Percentiles rank a stretch among this genome's conserved stretches.
These are phyloP conservation scores for Torulaspora globosa DNA, from an alignment of 1,139 yeast genomes.

Conservation along the genomic window DNA sequence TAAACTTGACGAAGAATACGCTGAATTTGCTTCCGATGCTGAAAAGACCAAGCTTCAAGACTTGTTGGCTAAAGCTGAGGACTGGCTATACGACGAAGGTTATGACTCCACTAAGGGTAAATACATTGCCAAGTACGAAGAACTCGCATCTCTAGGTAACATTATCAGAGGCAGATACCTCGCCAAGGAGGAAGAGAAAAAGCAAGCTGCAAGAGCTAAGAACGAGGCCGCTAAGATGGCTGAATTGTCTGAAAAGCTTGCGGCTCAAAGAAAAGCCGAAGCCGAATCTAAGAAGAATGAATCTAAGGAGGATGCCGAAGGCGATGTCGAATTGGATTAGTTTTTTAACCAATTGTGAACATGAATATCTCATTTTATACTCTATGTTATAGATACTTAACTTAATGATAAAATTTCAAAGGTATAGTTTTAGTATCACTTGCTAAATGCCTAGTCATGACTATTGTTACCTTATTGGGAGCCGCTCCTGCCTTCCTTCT, in stretches of 20 bases:
- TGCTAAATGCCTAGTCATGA: slow-evolving; percentile 6
- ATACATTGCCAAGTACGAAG: slow-evolving; percentile 97
- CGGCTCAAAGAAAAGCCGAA: slow-evolving; percentile 63
- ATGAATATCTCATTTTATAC: slow-evolving; percentile 3
- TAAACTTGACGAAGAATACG: slow-evolving; percentile 88
- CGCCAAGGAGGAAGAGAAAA: slow-evolving; percentile 92
- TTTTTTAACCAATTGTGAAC: neutral
- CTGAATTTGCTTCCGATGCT: slow-evolving; percentile 81
- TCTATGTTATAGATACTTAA: slow-evolving; percentile 11
- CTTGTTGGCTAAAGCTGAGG: slow-evolving; percentile 82
- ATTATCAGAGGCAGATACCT: slow-evolving; percentile 91
- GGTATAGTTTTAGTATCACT: neutral
- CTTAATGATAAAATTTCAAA: slow-evolving; percentile 11
- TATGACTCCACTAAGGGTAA: slow-evolving; percentile 94
- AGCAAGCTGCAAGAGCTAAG: slow-evolving; percentile 80
- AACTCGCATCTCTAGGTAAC: slow-evolving; percentile 91
- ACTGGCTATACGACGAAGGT: slow-evolving; percentile 98
- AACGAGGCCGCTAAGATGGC: slow-evolving; percentile 85
- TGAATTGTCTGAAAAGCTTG: slow-evolving; percentile 86
- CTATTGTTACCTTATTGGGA: slow-evolving; percentile 1
- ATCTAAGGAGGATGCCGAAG: slow-evolving; percentile 26
- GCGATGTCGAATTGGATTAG: slow-evolving; percentile 30
- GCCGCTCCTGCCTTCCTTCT: neutral
- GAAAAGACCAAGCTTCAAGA: slow-evolving; percentile 78
- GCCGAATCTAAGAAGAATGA: slow-evolving; percentile 27